phyloP scores from a whole-genome alignment of 768 basidiomycete species.

The Pisolithus microcarpus region DNA sequence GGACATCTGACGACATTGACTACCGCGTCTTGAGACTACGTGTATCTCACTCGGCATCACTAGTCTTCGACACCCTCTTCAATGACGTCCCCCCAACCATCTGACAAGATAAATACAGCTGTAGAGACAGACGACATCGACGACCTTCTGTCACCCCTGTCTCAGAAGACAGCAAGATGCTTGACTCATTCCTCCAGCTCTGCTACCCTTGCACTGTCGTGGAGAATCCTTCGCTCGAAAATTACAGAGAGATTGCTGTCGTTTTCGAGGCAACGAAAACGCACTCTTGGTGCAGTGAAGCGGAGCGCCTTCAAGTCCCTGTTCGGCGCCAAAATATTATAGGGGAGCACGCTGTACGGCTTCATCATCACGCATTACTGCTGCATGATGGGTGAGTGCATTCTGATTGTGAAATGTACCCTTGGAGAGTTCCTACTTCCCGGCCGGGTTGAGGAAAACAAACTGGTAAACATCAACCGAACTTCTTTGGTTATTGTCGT shows the following conservation, averaged over 20 bases:
- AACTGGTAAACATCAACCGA: constrained; percentile 17
- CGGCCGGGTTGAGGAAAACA: constrained; percentile 5
- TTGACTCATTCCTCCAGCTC: constrained; percentile 19
- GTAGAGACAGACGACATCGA: background rate
- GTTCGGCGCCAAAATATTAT: constrained; percentile 9
- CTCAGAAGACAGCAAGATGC: constrained; percentile 6
- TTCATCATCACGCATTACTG: constrained; percentile 27
- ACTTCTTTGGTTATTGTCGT: constrained; percentile 14
- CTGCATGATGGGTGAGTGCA: constrained; percentile 15
- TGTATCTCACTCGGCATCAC: no score
- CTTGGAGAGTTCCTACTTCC: no score
- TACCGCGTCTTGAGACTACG: no score
- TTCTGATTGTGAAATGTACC: constrained; percentile 16
- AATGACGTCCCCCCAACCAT: no score
- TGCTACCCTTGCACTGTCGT: constrained; percentile 19
- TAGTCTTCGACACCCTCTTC: no score
- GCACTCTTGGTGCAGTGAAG: constrained; percentile 8
- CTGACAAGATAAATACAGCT: no score
- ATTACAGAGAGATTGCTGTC: background rate
- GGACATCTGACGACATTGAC: no score
- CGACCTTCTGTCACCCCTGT: constrained; percentile 12
- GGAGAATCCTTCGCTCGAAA: constrained; percentile 10
- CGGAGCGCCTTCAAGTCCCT: constrained; percentile 14
- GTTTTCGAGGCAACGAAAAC: constrained; percentile 12
- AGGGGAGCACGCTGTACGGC: constrained; percentile 19